Base-by-base conservation (phyloP, 2,329 filamentous ascomycete species). In the Parastagonospora avenae region DNA sequence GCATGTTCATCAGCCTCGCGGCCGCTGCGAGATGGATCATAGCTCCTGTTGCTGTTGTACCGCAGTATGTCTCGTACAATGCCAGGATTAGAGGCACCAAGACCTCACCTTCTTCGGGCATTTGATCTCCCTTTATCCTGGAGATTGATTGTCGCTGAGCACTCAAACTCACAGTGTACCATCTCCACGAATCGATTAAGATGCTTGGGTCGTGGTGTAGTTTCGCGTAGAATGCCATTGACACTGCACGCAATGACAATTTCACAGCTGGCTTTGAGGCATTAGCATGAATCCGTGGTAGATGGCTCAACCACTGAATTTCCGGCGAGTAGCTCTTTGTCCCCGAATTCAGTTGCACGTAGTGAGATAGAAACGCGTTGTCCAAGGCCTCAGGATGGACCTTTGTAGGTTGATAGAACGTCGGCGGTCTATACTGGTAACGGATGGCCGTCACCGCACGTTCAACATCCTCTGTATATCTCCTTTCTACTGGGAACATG, bases 191-290 rank as follows among this genome's bases (percentile, higher is more conserved):
- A 19, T 72, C 69, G 2, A 68, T 51, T 6, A 70, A 40, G 16
- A 72, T 64, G 10, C 63, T 54, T 1, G 63, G 50, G 35, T 72
- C 63, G n/a, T 60, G 39, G 38, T 70, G 65, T 4, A 65, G 36
- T n/a, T 64, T 66, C 4, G 64, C 67, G 29, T 63, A 72, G 27
- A 65, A 72, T 1, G 67, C 68, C 69, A 72, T 70, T 9, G 67
- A 66, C 1, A 67, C 55, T 38, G 69, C 67, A 7, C 69, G 67
- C 12, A 72, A 63, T 1, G 68, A 68, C 6, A 69, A 37, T n/a
- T 52, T 57, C 9, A 72, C 46, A 1, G 65, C 65, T 14, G 65
- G 62, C 41, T 64, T 66, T 9, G 29, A 49, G 3, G 61, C 52
- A 6, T 53, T 64, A 11, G 49, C 50, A 14, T 59, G 57, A 35